Percentiles rank a stretch among this genome's conserved stretches.
Conservation (phyloP, 2,329 filamentous ascomycete genomes). For the Trichoderma sp. region DNA sequence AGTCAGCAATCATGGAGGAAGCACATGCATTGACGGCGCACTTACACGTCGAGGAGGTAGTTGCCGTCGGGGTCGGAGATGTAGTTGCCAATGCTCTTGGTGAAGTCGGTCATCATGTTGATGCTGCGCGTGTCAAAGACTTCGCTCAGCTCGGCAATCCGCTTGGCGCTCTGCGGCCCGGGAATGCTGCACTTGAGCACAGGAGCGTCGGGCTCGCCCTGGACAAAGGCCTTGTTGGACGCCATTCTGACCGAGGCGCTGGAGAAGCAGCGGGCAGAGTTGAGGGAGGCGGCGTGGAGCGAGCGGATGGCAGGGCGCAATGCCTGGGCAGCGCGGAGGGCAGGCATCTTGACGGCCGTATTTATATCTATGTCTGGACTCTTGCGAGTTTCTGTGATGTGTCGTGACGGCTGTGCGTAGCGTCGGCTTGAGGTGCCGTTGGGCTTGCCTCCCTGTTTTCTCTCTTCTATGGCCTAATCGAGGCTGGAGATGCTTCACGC, state of each 20-base stretch:
- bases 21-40: not conserved
- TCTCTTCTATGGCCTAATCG: not conserved
- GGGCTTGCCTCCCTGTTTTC: not conserved
- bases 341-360: constrained; percentile 31
- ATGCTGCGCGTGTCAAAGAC: constrained; percentile 85
- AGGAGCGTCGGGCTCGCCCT: constrained; percentile 55
- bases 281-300: constrained; percentile 23
- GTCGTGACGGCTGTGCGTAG: not conserved
- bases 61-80: constrained; percentile 73
- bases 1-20: not conserved
- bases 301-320: constrained; percentile 18
- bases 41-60: constrained; percentile 70
- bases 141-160: constrained; percentile 69
- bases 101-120: constrained; percentile 80
- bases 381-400: not conserved
- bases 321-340: constrained; percentile 35
- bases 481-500: not conserved
- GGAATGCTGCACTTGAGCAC: constrained; percentile 65
- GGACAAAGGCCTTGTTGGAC: constrained; percentile 45
- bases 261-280: constrained; percentile 32
- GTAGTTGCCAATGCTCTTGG: constrained; percentile 78
- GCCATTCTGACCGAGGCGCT: constrained; percentile 33
- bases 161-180: constrained; percentile 71
- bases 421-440: not conserved
- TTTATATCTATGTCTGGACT: not conserved